These are phyloP conservation scores for Claviceps monticola DNA, from an alignment of 2,329 filamentous ascomycete species.

Conservation along the genomic window DNA sequence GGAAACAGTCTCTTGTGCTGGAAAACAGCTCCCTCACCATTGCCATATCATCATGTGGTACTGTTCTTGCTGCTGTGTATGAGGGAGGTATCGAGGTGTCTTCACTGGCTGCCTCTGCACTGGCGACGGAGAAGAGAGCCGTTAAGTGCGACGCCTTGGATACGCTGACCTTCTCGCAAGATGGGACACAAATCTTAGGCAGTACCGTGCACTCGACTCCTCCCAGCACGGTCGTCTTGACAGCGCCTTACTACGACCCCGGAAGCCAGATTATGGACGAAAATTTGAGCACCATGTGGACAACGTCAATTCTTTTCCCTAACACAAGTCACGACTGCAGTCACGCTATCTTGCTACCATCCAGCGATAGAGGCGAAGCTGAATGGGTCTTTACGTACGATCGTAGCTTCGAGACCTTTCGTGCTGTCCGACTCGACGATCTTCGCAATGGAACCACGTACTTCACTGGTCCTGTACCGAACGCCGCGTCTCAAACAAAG, in stretches of 20 bases:
- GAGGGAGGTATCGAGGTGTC: slow-evolving; percentile 82
- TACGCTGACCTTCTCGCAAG: slow-evolving; percentile 58
- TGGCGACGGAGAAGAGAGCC: slow-evolving; percentile 54
- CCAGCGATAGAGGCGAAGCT: slow-evolving; percentile 48
- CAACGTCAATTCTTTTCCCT: slow-evolving; percentile 72
- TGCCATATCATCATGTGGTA: slow-evolving; percentile 66
- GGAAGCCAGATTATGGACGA: slow-evolving; percentile 53
- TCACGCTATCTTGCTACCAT: slow-evolving; percentile 57
- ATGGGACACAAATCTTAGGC: slow-evolving; percentile 66
- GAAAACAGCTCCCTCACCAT: slow-evolving; percentile 69
- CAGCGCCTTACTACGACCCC: slow-evolving; percentile 66
- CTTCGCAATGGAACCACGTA: slow-evolving; percentile 64
- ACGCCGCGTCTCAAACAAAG: slow-evolving; percentile 36
- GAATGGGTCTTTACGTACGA: slow-evolving; percentile 71
- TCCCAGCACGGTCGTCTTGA: slow-evolving; percentile 61
- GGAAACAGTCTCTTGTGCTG: slow-evolving; percentile 61
- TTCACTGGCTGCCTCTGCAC: slow-evolving; percentile 50
- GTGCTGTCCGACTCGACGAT: slow-evolving; percentile 62
- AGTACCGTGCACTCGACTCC: slow-evolving; percentile 53
- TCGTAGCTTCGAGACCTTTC: slow-evolving; percentile 61
- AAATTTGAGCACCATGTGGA: slow-evolving; percentile 65
- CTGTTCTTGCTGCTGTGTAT: slow-evolving; percentile 72
- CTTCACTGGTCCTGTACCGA: slow-evolving; percentile 56
- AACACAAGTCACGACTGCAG: slow-evolving; percentile 69
- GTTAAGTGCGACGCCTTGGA: slow-evolving; percentile 71